These are phyloP conservation scores for Malassezia japonica DNA, from an alignment of 1,284 basidiomycete species.

Conservation along the genomic window DNA sequence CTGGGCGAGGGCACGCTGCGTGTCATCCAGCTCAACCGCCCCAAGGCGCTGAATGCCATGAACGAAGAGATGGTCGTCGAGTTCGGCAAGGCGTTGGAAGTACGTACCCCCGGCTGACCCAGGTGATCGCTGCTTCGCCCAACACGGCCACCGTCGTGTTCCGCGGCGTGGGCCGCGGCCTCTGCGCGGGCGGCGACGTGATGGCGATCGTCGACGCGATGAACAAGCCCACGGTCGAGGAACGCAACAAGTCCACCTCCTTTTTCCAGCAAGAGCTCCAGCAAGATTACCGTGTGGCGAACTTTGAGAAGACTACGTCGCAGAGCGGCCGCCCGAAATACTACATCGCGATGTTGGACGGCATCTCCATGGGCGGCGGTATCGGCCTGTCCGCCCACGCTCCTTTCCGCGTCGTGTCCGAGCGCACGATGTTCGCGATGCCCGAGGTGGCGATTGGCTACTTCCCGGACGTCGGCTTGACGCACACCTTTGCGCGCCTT, in stretches of 20 bases:
- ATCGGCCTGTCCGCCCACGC: slow-evolving; percentile 82
- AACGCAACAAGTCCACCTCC: slow-evolving; percentile 57
- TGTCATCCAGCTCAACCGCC: slow-evolving; percentile 70
- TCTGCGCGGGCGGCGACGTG: slow-evolving; percentile 93
- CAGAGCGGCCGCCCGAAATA: slow-evolving; percentile 53
- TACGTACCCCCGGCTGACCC: slow-evolving; percentile 44
- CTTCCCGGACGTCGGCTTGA: slow-evolving; percentile 80
- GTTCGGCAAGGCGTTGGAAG: slow-evolving; percentile 65
- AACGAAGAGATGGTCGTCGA: slow-evolving; percentile 70
- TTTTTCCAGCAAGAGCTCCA: slow-evolving; percentile 94
- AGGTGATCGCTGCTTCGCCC: slow-evolving; percentile 6
- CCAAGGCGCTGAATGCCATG: slow-evolving; percentile 75
- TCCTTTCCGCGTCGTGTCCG: slow-evolving; percentile 83
- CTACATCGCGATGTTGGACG: slow-evolving; percentile 68
- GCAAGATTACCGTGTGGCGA: slow-evolving; percentile 73
- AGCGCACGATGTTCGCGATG: slow-evolving; percentile 81
- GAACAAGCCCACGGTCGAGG: slow-evolving; percentile 21
- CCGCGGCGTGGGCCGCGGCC: slow-evolving; percentile 62
- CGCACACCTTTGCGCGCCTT: slow-evolving; percentile 74
- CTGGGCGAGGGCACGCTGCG: slow-evolving; percentile 49
- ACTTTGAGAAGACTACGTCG: slow-evolving; percentile 26
- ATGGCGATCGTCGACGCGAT: slow-evolving; percentile 52
- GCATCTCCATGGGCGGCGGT: slow-evolving; percentile 77
- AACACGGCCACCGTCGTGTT: slow-evolving; percentile 34
- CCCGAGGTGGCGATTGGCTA: slow-evolving; percentile 54